These are phyloP conservation scores for Mortierella sp. DNA, from an alignment of 371 early-diverging fungal genomes.

Conservation along the genomic window DNA sequence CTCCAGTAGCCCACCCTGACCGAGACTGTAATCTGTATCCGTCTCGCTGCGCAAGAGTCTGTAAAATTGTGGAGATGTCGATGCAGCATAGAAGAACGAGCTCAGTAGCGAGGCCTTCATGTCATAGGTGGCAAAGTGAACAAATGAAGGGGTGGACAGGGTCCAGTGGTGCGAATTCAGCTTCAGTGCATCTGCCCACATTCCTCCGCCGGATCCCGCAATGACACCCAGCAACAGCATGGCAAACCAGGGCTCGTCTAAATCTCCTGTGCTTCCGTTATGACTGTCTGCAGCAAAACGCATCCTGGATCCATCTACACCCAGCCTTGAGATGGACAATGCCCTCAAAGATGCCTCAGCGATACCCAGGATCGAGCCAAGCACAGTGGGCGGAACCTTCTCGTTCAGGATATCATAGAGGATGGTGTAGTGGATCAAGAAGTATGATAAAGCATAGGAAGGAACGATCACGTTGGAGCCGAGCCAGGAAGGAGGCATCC, in stretches of 20 bases:
- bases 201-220: slow-evolving; percentile 65
- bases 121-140: slow-evolving; percentile 34
- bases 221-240: slow-evolving; percentile 64
- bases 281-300: slow-evolving; percentile 53
- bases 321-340: slow-evolving; percentile 58
- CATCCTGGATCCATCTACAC: slow-evolving; percentile 63
- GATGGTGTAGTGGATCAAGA: slow-evolving; percentile 45
- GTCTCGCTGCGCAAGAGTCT: slow-evolving; percentile 11
- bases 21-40: neutral
- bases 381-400: slow-evolving; percentile 45
- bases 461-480: slow-evolving; percentile 50
- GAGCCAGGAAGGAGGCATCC: slow-evolving; percentile 54
- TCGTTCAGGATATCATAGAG: slow-evolving; percentile 37
- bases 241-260: slow-evolving; percentile 56
- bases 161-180: slow-evolving; percentile 48
- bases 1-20: slow-evolving; percentile 32
- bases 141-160: slow-evolving; percentile 29
- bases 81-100: slow-evolving; percentile 46
- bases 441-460: slow-evolving; percentile 41
- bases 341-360: slow-evolving; percentile 63
- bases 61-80: slow-evolving; percentile 43
- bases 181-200: slow-evolving; percentile 57
- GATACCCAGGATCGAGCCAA: slow-evolving; percentile 59
- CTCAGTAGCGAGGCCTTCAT: slow-evolving; percentile 49
- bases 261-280: slow-evolving; percentile 9